phyloP scores from a whole-genome alignment of 805 yeast genomes.

The Schwanniomyces sp. region DNA sequence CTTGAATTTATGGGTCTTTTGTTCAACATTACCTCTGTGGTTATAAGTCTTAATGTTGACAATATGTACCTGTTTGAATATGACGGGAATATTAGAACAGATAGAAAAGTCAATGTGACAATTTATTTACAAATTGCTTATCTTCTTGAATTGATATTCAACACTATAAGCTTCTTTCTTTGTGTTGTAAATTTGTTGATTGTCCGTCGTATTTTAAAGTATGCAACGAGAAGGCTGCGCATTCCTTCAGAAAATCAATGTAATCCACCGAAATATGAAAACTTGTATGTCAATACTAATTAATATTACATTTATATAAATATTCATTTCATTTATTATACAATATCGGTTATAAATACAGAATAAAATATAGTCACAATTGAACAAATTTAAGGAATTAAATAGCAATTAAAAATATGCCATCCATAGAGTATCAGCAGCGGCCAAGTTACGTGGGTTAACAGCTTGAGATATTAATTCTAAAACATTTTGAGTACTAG shows the following conservation, averaged over 20 bases:
- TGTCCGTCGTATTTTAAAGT: slow-evolving; percentile 12
- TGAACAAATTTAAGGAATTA: neutral
- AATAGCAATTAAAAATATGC: slow-evolving; percentile 63
- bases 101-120: slow-evolving; percentile 26
- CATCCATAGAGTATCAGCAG: slow-evolving; percentile 93
- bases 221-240: neutral
- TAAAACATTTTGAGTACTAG: slow-evolving; percentile 84
- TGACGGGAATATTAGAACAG: slow-evolving; percentile 9
- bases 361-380: neutral
- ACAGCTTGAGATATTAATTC: slow-evolving; percentile 94
- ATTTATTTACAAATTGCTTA: slow-evolving; percentile 24
- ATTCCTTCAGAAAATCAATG: neutral
- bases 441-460: slow-evolving; percentile 88
- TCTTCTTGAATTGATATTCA: slow-evolving; percentile 14
- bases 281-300: neutral
- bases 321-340: neutral
- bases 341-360: neutral
- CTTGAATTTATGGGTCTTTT: slow-evolving; percentile 20
- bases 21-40: slow-evolving; percentile 14
- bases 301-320: neutral
- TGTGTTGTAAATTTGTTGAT: slow-evolving; percentile 11
- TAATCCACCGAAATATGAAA: neutral
- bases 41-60: slow-evolving; percentile 17
- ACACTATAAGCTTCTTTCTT: slow-evolving; percentile 11
- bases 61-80: slow-evolving; percentile 27